A percentile compares a stretch with the other conserved stretches of the same genome.
Evolutionary conservation across 805 yeast species (phyloP).

Genomic region (Spathaspora gorwiae): DNA sequence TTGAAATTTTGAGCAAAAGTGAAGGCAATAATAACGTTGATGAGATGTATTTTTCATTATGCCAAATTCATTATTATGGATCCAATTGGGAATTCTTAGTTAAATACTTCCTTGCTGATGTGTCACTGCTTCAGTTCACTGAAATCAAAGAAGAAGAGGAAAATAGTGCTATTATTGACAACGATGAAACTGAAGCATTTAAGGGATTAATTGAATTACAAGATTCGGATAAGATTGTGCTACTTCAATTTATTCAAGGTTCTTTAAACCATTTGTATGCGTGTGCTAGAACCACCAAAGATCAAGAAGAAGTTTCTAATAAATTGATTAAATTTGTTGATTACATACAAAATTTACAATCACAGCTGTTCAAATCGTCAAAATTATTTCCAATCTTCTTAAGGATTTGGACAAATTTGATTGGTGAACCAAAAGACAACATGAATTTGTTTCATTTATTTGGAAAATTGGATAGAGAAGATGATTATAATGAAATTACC

Average conservation of each 20-base stretch:
- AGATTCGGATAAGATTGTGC: conserved; percentile 13
- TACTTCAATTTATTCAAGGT: conserved; percentile 42
- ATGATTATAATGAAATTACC: conserved; percentile 24
- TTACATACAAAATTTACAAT: conserved; percentile 18
- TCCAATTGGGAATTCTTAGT: conserved; percentile 35
- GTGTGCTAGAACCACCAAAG: conserved; percentile 17
- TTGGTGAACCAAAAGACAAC: conserved; percentile 10
- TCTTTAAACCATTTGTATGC: conserved; percentile 24
- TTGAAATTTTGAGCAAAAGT: conserved; percentile 5
- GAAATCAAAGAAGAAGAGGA: conserved; percentile 10
- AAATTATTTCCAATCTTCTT: conserved; percentile 18
- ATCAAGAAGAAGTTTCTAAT: conserved; percentile 10
- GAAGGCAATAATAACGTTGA: conserved; percentile 1
- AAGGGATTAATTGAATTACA: conserved; percentile 24
- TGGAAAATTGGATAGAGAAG: conserved; percentile 18
- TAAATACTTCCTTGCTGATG: conserved; percentile 41
- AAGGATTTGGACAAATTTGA: conserved; percentile 22
- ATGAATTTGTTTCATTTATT: conserved; percentile 20
- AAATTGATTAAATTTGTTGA: conserved; percentile 19
- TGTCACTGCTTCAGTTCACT: conserved; percentile 27
- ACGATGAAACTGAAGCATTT: conserved; percentile 20
- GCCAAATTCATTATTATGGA: conserved; percentile 21
- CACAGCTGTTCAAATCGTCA: conserved; percentile 17
- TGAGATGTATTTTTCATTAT: conserved; percentile 1
- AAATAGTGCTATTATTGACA: neutral